These are phyloP conservation scores for Trichosporon coremiiforme DNA, from an alignment of 1,284 basidiomycete species.

Conservation along the genomic window DNA sequence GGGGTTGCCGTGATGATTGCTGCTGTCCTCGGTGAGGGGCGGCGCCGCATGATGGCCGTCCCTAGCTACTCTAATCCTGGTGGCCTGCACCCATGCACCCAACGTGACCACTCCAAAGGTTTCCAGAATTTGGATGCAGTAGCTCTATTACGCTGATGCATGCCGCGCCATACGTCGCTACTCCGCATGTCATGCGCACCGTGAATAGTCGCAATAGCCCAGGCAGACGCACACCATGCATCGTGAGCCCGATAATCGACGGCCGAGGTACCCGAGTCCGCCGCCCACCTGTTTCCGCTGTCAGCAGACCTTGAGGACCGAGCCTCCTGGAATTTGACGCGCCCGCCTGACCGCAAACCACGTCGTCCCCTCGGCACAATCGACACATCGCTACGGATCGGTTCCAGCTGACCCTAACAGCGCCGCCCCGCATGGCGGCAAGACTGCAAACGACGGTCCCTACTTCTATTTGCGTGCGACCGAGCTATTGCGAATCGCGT, in stretches of 20 bases:
- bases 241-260: not conserved
- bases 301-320: not conserved
- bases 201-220: not conserved
- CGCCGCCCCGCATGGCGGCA: no score
- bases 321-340: not conserved
- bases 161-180: no score
- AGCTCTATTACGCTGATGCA: no score
- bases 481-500: not conserved
- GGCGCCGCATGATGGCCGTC: no score
- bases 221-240: not conserved
- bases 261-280: not conserved
- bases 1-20: not conserved
- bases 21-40: no score
- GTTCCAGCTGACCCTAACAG: not conserved
- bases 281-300: not conserved
- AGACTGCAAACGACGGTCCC: no score
- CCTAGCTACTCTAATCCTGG: no score
- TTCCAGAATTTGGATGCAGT: not conserved
- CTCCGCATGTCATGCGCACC: no score
- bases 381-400: not conserved
- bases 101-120: not conserved
- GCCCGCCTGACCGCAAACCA: not conserved
- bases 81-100: no score
- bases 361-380: not conserved
- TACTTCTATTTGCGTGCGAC: not conserved